Base-by-base conservation (phyloP, 768 basidiomycete species). In the Termitomyces titanicus region DNA sequence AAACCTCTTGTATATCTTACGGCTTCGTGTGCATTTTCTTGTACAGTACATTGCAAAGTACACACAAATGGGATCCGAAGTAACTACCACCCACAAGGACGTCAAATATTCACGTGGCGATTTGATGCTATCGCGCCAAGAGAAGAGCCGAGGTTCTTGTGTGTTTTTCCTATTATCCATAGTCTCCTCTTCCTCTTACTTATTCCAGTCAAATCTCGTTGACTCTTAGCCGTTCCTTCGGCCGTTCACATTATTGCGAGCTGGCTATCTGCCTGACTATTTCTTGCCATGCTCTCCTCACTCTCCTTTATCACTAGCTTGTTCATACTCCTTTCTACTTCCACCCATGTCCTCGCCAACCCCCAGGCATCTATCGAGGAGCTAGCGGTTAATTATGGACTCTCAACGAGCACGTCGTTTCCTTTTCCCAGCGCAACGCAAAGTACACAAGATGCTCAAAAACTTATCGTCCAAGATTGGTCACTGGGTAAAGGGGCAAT, bases 361-460 rank as follows among this genome's bases (percentile, higher is more conserved):
- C 60, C 66, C 40, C 69, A 71, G 47, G 62, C 69, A 13, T 65
- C 71, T 53, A 68, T 71, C 10, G 68, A 70, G 35, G 63, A 70
- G 12, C 62, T 85, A 34, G 83, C 83, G 27, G 68, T 77, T 2
- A 74, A 72, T 56, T 86, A 78, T 65, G 72, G 73, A 8, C 77
- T 88, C 43, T 69, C 82, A 9, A 82, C 83, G 1, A 84, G 81
- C 64, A 89, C 87, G 3, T 64, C 73, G 1, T 66, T 89, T n/a
- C 79, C 86, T 6, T 90, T 86, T 64, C 88, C 89, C 22, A 75
- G 82, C 5, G 74, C 82, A 3, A 86, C 85, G 0, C 79, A 79
- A 52, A 64, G 74, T n/a, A 71, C 78, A 34, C 62, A 66, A 34
- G 77, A 83, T 52, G 67, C 88, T 0, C 76, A 79, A 58, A 68